Base-by-base conservation (phyloP, 306 rosid species). In the Lathyrus aphaca region DNA sequence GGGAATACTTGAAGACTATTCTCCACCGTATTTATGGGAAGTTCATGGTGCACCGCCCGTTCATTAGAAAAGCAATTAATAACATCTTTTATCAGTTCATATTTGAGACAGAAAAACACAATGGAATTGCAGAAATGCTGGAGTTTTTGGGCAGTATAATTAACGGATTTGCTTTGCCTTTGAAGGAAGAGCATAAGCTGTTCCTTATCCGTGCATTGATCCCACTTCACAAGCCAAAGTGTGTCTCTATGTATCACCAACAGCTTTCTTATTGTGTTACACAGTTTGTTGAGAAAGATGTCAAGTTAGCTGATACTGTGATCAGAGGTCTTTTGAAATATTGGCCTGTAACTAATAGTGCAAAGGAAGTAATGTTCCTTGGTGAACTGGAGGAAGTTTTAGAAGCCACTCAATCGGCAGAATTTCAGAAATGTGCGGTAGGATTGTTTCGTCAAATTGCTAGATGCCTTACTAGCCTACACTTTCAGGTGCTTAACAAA, bases 181-280 rank as follows among this genome's bases (percentile, higher is more conserved):
- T 69, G 38, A 69, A 69, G 55, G 74, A 69, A 69, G 74, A 69
- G 42, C 74, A 69, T 69, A 69, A 85, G 77, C 60, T 85, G 71
- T 85, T 85, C 79, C 89, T 85, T 77, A 81, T 74, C 54, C 89
- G 86, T 1, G 83, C 83, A 18, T 38, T 85, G 77, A 74, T 85
- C 71, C 89, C 89, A 35, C 89, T 85, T 68, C 89, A 85, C 82
- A 82, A 80, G 69, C 89, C 89, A 35, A 82, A 80, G 74, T 82
- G 85, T 72, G 81, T 77, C 25, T 62, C 86, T 4, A 71, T 82
- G 89, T 85, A 85, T 66, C 89, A 85, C 59, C 89, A 85, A 61
- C 86, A 82, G 64, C 89, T 85, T 68, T 85, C 83, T 1, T 85
- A 82, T 72, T 85, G 87, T 67, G 78, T 85, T 39, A 77, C 70